phyloP scores from a whole-genome alignment of 2,329 filamentous ascomycete species.

The Cladophialophora psammophila region DNA sequence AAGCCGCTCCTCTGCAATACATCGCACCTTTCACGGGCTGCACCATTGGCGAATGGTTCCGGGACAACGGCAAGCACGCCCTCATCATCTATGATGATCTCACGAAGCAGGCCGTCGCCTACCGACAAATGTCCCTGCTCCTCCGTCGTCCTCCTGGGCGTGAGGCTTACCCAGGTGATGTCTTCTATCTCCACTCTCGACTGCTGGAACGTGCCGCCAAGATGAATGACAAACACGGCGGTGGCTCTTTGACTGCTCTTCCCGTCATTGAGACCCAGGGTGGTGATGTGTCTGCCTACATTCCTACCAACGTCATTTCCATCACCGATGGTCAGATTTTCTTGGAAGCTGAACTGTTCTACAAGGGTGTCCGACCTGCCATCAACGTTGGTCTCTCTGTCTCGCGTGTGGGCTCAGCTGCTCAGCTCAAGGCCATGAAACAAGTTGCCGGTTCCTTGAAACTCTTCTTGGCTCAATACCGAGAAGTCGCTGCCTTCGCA shows the following conservation, averaged over 20 bases:
- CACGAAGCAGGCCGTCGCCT: conserved; percentile 90
- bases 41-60: conserved; percentile 74
- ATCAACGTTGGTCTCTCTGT: conserved; percentile 99
- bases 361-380: conserved; percentile 99
- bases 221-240: conserved; percentile 94
- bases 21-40: conserved; percentile 86
- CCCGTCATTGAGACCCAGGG: conserved; percentile 99
- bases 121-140: conserved; percentile 98
- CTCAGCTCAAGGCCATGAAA: conserved; percentile 99
- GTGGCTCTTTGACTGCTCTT: conserved; percentile 95
- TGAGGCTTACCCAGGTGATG: conserved; percentile 99
- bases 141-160: conserved; percentile 97
- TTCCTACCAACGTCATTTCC: conserved; percentile 99
- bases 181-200: conserved; percentile 99
- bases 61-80: conserved; percentile 86
- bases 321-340: conserved; percentile 99
- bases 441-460: conserved; percentile 99
- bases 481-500: conserved; percentile 99
- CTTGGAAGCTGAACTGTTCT: conserved; percentile 98
- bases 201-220: conserved; percentile 99
- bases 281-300: conserved; percentile 99
- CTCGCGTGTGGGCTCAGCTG: conserved; percentile 98
- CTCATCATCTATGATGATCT: conserved; percentile 94
- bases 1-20: conserved; percentile 94
- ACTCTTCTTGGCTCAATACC: conserved; percentile 99